These are phyloP conservation scores for Zygosaccharomyces gambellarensis DNA, from an alignment of 805 yeast genomes.

Conservation along the genomic window DNA sequence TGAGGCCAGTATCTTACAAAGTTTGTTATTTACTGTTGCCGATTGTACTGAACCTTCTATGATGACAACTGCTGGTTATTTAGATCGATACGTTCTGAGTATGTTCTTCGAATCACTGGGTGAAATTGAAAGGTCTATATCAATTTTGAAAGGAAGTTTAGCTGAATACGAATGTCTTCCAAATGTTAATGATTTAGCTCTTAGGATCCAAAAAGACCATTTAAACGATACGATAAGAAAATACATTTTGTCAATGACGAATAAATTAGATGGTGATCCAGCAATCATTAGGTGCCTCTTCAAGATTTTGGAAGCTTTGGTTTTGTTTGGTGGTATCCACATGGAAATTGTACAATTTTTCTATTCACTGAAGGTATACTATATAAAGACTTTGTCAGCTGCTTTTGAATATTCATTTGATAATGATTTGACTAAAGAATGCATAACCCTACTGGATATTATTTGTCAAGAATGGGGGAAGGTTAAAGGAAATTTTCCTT, in stretches of 20 bases:
- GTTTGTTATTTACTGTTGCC: slow-evolving; percentile 13
- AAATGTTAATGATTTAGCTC: slow-evolving; percentile 7
- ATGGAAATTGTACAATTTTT: slow-evolving; percentile 42
- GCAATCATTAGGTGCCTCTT: slow-evolving; percentile 33
- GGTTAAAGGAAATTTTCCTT: background rate
- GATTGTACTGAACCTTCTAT: slow-evolving; percentile 15
- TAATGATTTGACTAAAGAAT: slow-evolving; percentile 7
- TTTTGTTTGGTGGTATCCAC: slow-evolving; percentile 44
- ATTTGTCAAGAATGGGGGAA: slow-evolving; percentile 12
- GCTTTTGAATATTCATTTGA: background rate
- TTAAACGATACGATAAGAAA: slow-evolving; percentile 38
- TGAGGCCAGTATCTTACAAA: slow-evolving; percentile 13
- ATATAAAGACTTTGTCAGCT: slow-evolving; percentile 1
- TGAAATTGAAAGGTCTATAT: slow-evolving; percentile 15
- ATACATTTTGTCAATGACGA: slow-evolving; percentile 36
- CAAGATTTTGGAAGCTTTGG: slow-evolving; percentile 40
- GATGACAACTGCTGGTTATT: slow-evolving; percentile 6
- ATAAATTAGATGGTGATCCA: slow-evolving; percentile 39
- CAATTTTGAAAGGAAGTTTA: slow-evolving; percentile 16
- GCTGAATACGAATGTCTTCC: slow-evolving; percentile 14
- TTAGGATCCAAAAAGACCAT: slow-evolving; percentile 12
- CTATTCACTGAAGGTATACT: slow-evolving; percentile 35
- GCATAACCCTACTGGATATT: slow-evolving; percentile 9
- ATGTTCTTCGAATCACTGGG: slow-evolving; percentile 20
- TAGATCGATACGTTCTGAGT: slow-evolving; percentile 9